These are phyloP conservation scores for Arthromyces matolae DNA, from an alignment of 768 basidiomycete species.

Conservation along the genomic window DNA sequence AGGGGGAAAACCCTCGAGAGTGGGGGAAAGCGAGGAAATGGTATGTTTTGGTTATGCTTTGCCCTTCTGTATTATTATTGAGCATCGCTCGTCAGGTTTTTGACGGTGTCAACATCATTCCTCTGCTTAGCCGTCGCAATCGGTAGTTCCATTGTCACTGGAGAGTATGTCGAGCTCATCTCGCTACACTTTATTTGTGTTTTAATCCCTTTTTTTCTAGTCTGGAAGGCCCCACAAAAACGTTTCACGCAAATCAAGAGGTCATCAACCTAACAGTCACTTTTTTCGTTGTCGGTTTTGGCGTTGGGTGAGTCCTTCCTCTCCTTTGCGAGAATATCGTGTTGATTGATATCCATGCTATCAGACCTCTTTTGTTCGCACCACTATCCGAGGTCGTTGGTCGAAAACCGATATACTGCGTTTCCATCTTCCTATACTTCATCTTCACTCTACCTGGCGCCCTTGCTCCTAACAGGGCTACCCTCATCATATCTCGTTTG, in stretches of 20 bases:
- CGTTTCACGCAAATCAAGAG: conserved; percentile 31
- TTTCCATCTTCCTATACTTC: conserved; percentile 38
- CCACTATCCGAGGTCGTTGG: conserved; percentile 37
- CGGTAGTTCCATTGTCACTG: conserved; percentile 38
- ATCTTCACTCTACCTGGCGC: conserved; percentile 47
- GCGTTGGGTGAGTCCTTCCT: conserved; percentile 29
- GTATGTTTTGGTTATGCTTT: too few relatives aligned
- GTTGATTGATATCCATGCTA: not conserved
- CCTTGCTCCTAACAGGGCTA: conserved; percentile 34
- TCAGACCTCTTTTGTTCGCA: conserved; percentile 39
- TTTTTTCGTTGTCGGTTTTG: conserved; percentile 41
- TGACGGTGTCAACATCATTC: conserved; percentile 31
- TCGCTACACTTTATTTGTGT: not conserved
- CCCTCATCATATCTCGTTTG: conserved; percentile 33
- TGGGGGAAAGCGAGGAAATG: too few relatives aligned
- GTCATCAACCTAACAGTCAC: conserved; percentile 40
- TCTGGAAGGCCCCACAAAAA: conserved; percentile 29
- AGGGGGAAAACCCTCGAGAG: conserved; percentile 7
- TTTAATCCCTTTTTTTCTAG: conserved; percentile 13
- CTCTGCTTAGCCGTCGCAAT: conserved; percentile 36
- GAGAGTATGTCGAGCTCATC: conserved; percentile 29
- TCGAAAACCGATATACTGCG: conserved; percentile 32
- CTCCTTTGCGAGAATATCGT: conserved; percentile 13
- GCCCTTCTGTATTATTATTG: not conserved
- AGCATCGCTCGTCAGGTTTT: too few relatives aligned